Evolutionary conservation across 2,329 filamentous ascomycete species (phyloP).

Genomic region (Sphaerostilbella broomeana): DNA sequence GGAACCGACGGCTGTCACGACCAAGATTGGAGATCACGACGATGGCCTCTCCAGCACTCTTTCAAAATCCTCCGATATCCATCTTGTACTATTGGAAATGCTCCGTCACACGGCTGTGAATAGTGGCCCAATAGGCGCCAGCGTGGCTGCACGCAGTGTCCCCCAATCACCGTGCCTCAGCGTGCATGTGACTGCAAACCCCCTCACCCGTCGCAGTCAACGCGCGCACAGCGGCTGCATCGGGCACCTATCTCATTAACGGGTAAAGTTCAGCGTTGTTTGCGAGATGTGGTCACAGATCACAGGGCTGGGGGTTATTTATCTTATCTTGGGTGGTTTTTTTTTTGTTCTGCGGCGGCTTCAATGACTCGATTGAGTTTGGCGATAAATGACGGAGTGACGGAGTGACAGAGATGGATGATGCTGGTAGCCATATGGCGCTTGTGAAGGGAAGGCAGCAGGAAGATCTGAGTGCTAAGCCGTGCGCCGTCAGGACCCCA

Average conservation of each 20-base stretch:
- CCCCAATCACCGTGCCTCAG: constrained; percentile 4
- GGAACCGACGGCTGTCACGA: constrained; percentile 9
- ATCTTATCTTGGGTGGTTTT: no score
- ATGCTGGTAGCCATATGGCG: constrained; percentile 5
- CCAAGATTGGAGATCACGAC: constrained; percentile 2
- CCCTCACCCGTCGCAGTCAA: constrained; percentile 3
- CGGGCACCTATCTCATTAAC: not conserved
- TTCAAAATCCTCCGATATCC: not conserved
- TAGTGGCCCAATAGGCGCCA: constrained; percentile 6
- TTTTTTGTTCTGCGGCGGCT: no score
- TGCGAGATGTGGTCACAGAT: constrained; percentile 13
- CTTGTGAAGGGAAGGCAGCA: not conserved
- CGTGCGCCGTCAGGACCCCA: no score
- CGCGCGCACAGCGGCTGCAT: constrained; percentile 1
- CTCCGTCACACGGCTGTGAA: constrained; percentile 5
- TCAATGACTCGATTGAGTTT: no score
- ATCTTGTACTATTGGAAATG: constrained; percentile 6
- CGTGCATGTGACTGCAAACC: constrained; percentile 11
- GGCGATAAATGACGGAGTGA: no score
- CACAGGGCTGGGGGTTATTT: no score
- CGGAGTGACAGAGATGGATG: no score
- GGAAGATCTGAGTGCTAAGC: no score
- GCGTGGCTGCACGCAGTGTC: constrained; percentile 7
- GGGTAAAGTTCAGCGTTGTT: not conserved
- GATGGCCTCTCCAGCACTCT: no score